Evolutionary conservation across 345 rosid species (phyloP), one percentile per base, ranked within the genome.

Genomic region (Bruguiera parviflora): DNA sequence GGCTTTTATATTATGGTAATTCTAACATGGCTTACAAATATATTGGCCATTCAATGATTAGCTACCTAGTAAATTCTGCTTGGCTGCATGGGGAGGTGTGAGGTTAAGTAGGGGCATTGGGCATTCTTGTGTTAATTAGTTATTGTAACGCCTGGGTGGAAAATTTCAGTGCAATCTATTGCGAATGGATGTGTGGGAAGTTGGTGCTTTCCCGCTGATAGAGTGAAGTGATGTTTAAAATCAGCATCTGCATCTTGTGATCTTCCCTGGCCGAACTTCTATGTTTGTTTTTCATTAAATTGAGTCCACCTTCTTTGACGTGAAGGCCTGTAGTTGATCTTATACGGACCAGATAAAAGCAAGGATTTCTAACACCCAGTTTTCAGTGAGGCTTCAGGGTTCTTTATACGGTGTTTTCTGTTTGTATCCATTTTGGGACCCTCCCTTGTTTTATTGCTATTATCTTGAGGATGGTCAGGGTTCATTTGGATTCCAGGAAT

Each of bases 221-320:
- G 13, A 39, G 46, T 39, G 13, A 39, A 9, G 46, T 11, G 16
- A 9, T 43, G 55, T 63, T 46, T 43, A 46, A 63, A 5, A 39
- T 10, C 46, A 39, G 46, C 18, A 11, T 3, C 49, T 43, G 49
- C 18, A 13, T 43, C 49, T 13, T 18, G 16, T 53, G 27, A n/a
- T 31, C 32, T 20, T 31, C 31, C 21, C 21, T 35, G 6, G 29
- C 56, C 1, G 39, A 31, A 4, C 16, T 22, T 1, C 2, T 29
- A 8, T 28, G 5, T 29, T 43, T 43, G 18, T 43, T 11, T 43
- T 43, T 21, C 22, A 31, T 27, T 1, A 60, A 69, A 58, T 19
- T 6, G 21, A 55, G 32, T 18, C 62, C 67, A 66, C 68, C 67
- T 35, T 55, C 16, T 20, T 46, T 67, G 6, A 67, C 22, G 47